Percentiles rank a stretch among this genome's conserved stretches.
Conservation (phyloP, 768 basidiomycete genomes). For the Symmetrospora coprosmae region DNA sequence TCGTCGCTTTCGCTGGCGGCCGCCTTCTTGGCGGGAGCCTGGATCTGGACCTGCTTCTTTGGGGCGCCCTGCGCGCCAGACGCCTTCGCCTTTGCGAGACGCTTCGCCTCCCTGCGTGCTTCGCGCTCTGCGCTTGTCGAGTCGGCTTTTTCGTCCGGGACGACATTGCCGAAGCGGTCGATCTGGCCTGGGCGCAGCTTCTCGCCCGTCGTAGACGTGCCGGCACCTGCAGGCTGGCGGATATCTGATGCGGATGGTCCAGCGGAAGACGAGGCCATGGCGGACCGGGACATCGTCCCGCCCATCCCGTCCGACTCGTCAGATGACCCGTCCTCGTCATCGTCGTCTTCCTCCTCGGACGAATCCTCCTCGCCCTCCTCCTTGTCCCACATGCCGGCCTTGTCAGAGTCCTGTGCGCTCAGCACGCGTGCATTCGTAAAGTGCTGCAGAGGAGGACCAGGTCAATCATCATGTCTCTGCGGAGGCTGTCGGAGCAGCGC, state of each 20-base stretch:
- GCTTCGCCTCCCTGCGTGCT: no score
- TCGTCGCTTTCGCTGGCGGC: neutral
- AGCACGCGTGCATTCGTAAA: slow-evolving; percentile 8
- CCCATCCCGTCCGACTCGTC: neutral
- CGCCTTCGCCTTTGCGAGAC: no score
- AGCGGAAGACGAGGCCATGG: neutral
- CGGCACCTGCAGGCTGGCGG: no score
- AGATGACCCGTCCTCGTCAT: slow-evolving; percentile 1
- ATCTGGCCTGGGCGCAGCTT: no score
- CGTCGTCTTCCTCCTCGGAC: slow-evolving; percentile 7
- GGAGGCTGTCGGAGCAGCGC: no score
- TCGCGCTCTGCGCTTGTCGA: no score
- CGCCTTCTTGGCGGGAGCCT: neutral
- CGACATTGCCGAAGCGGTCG: no score
- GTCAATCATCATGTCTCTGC: no score
- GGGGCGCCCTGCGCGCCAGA: no score
- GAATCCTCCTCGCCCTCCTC: slow-evolving; percentile 19
- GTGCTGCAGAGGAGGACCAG: no score
- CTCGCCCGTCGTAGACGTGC: no score
- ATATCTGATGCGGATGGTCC: neutral
- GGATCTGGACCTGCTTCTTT: neutral
- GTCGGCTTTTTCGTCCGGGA: no score
- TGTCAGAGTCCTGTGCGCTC: neutral
- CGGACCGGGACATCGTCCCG: neutral
- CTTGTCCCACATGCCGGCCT: slow-evolving; percentile 5